Evolutionary conservation across 176 grass and related monocot species (phyloP).

Genomic region (Alloteropsis semialata): DNA sequence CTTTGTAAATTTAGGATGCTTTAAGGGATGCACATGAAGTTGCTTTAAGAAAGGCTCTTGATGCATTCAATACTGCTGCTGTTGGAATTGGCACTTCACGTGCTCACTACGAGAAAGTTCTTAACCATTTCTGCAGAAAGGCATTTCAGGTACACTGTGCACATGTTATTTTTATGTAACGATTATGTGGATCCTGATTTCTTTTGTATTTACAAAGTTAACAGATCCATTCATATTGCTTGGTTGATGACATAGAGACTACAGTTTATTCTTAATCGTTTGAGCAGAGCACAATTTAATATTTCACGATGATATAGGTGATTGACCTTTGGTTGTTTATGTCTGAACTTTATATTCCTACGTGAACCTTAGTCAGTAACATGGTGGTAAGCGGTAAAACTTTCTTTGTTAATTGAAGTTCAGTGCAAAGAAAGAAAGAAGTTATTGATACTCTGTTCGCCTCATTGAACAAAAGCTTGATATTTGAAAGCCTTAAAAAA

Average conservation of each 20-base stretch:
- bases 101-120: conserved; percentile 63
- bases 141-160: conserved; percentile 62
- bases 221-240: not conserved
- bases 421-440: not conserved
- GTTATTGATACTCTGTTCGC: not conserved
- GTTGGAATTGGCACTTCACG: conserved; percentile 62
- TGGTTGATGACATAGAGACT: not conserved
- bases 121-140: conserved; percentile 63
- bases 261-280: too few relatives aligned
- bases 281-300: not conserved
- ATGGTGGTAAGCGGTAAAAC: not conserved
- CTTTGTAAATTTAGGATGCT: conserved; percentile 45
- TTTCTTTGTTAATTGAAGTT: not conserved
- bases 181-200: not conserved
- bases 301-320: not conserved
- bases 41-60: conserved; percentile 61
- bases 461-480: not conserved
- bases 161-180: not conserved
- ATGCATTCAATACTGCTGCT: conserved; percentile 52
- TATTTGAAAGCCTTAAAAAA: not conserved
- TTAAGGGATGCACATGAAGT: conserved; percentile 67
- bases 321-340: not conserved
- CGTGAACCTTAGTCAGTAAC: not conserved
- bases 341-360: not conserved
- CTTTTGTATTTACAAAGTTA: not conserved